Evolutionary conservation across 1,284 basidiomycete genomes (phyloP), one percentile per base, ranked within the genome.

Genomic region (Puccinia horiana): DNA sequence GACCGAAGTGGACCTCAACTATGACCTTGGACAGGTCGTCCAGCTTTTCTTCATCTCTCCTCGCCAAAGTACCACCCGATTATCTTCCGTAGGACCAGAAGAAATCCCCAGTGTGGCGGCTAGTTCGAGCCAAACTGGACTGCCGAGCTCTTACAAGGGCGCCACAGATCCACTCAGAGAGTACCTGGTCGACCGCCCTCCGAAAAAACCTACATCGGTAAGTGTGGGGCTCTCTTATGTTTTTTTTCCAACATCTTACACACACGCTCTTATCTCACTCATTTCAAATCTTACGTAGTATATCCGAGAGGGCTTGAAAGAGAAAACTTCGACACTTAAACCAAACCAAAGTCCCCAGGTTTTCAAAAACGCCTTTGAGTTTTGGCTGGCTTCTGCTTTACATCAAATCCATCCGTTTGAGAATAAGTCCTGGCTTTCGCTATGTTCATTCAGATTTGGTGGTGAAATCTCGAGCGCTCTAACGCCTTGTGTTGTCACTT

Each of bases 1-100:
- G 14, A 42, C 76, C 44, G 76, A 78, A 54, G 63, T 78, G n/a
- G 76, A 78, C 49, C 65, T 78, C 14, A n/a, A 78, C 61, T 78
- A 35, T n/a, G 26, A 78, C 32, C 52, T 78, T 35, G 37, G 49
- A 54, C 56, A 78, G 54, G 63, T 78, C 42, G 42, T 63, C 14
- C 23, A 78, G 23, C 47, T 78, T 54, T 54, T 37, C 32, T 67
- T 69, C 16, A 26, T 67, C 35, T 67, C 76, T 69, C 65, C 76
- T 35, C 47, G 29, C n/a, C n/a, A 69, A 35, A 78, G 42, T 32
- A 54, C 61, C 12, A 40, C n/a, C 29, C 49, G 73, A 18, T 23
- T 75, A 16, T 75, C 49, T 54, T 75, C 72, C 6, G 29, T 12
- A 54, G n/a, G 26, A 49, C 63, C 63, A 40, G 37, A 32, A 23